These are phyloP conservation scores for Codiaeum variegatum DNA, from an alignment of 441 rosid genomes.

Conservation along the genomic window DNA sequence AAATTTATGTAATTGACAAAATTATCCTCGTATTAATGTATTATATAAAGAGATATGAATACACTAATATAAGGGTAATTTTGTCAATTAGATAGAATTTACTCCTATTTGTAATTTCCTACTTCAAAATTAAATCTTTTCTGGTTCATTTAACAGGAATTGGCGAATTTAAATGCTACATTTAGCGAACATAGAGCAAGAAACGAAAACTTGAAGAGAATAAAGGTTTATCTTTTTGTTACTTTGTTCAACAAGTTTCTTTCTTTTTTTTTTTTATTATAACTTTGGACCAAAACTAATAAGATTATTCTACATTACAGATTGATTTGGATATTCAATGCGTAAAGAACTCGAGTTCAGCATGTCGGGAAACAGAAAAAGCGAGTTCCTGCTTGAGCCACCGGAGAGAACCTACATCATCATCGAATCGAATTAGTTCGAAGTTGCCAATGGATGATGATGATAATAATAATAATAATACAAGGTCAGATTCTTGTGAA, in stretches of 20 bases:
- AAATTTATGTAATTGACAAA: too few relatives aligned
- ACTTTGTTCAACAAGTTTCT: background rate
- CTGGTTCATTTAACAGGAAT: conserved; percentile 41
- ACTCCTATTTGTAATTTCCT: too few relatives aligned
- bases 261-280: too few relatives aligned
- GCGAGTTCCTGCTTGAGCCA: conserved; percentile 12
- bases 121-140: background rate
- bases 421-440: conserved; percentile 15
- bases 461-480: conserved; percentile 12
- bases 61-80: too few relatives aligned
- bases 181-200: conserved; percentile 40
- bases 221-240: conserved; percentile 45
- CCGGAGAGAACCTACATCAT: conserved; percentile 21
- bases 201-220: conserved; percentile 55
- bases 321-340: conserved; percentile 36
- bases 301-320: conserved; percentile 28
- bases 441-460: background rate
- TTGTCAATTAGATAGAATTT: too few relatives aligned
- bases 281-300: background rate
- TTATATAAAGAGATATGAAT: too few relatives aligned
- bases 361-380: conserved; percentile 17
- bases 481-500: conserved; percentile 22
- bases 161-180: conserved; percentile 37
- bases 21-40: too few relatives aligned
- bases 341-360: conserved; percentile 14